Base-by-base conservation (phyloP, 495 filamentous ascomycete genomes). In the Echria macrotheca region DNA sequence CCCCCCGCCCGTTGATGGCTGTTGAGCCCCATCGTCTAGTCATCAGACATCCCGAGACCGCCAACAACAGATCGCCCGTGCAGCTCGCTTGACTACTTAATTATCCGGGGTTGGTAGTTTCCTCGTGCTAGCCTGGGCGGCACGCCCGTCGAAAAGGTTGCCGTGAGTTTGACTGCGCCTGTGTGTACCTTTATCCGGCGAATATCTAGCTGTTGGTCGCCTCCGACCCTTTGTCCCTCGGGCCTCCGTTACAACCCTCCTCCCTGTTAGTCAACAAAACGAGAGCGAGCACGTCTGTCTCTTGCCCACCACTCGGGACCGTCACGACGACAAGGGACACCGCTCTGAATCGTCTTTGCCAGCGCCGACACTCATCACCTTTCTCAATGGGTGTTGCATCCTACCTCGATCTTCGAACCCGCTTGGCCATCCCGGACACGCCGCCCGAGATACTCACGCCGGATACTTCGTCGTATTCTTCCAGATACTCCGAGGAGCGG, bases 301-400 rank as follows among this genome's bases (percentile, higher is more conserved):
- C 23, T 14, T 18, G 3, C 49, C 39, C 18, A 37, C 41, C 21
- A 23, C 29, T 50, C 43, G 29, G 48, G 56, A 43, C 46, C 42
- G 48, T 44, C 32, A 58, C 53, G 54, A 55, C 44, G 53, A 47
- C 21, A n/a, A n/a, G n/a, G n/a, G n/a, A n/a, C n/a, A n/a, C n/a
- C n/a, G n/a, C n/a, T n/a, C n/a, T n/a, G n/a, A n/a, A n/a, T n/a
- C n/a, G n/a, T n/a, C n/a, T n/a, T n/a, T n/a, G n/a, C n/a, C n/a
- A 51, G 50, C 41, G 46, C 55, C 24, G 43, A 53, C 47, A 54
- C 48, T n/a, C 35, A 36, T 28, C 47, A 46, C 56, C 60, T 47
- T 56, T 70, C 65, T 69, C 70, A 71, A 75, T 75, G 71, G 71
- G 70, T 60, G 65, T 75, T 70, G 52, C 62, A 60, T 58, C 62